Base-by-base conservation (phyloP, 2,329 filamentous ascomycete genomes). In the Aulographum hederae region DNA sequence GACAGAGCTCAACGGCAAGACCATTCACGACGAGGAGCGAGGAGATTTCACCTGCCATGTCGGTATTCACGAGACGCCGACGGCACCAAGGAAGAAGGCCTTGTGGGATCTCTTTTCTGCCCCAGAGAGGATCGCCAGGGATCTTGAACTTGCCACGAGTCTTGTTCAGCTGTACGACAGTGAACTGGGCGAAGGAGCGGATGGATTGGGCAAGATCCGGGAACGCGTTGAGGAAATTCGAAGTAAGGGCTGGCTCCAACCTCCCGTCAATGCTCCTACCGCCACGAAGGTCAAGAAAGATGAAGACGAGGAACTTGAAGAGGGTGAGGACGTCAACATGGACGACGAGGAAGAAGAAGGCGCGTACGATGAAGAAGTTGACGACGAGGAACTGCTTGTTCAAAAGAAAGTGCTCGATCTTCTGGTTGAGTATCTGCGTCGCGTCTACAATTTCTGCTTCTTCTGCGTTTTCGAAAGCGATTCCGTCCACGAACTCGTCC, bases 381-480 rank as follows among this genome's bases (percentile, higher is more conserved):
- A 98, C 43, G 82, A 92, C 45, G 82, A 93, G 47, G 82, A 94
- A 26, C 61, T 94, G 25, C 54, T 94, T 33, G 68, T 75, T 26
- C 89, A 92, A 64, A 95, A 95, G 68, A 95, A 98, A 63, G 85
- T 89, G 47, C 70, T 98, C 31, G 89, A 98, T 55, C 64, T 98
- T 21, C 67, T 93, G 52, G 89, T 95, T 32, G 89, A 98, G 57
- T 98, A 98, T 51, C 67, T 98, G 37, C 82, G 89, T 32, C 76
- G 89, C 12, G 89, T 98, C 32, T 92, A 91, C 65, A 94, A 89
- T 57, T 95, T 98, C 58, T 98, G 89, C 61, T 94, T 98, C 63
- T 98, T 95, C 61, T 98, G 89, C 52, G 91, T 98, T 4, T 95
- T 98, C 43, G 89, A 98, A 56, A 89, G 84, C 47, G 89, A 98